A percentile compares a stretch with the other conserved stretches of the same genome.
Conservation (phyloP, 106 monocot species). For the Dendrobium huoshanense region DNA sequence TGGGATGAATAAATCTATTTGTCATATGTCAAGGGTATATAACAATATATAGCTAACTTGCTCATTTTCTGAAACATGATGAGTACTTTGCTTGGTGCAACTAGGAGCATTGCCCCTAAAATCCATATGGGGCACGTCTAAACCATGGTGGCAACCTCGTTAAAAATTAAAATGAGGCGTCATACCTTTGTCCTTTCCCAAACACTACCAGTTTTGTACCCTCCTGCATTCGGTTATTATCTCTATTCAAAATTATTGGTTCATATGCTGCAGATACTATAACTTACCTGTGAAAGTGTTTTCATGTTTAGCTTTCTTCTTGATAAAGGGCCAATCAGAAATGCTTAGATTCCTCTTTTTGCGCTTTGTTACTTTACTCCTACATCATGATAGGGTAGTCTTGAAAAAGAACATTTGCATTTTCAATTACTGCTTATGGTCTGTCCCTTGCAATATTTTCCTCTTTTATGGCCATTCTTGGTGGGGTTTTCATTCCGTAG, state of each 20-base stretch:
- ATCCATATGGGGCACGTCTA: background rate
- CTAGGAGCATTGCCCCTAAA: background rate
- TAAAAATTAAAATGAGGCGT: background rate
- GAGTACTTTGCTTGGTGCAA: background rate
- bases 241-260: background rate
- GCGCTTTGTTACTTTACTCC: background rate
- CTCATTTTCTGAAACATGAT: too few species aligned
- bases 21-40: too few species aligned
- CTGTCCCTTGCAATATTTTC: background rate
- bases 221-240: background rate
- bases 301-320: background rate
- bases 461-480: background rate
- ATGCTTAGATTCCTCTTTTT: background rate
- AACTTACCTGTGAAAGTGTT: background rate
- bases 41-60: too few species aligned
- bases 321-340: background rate
- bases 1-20: too few species aligned
- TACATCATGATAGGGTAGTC: background rate
- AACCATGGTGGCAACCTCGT: background rate
- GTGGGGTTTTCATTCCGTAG: background rate
- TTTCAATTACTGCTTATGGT: background rate
- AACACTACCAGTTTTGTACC: background rate
- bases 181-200: background rate
- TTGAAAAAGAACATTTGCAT: background rate
- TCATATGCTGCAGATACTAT: background rate